Conservation (phyloP, 495 filamentous ascomycete species). For the Parmelia sp. region DNA sequence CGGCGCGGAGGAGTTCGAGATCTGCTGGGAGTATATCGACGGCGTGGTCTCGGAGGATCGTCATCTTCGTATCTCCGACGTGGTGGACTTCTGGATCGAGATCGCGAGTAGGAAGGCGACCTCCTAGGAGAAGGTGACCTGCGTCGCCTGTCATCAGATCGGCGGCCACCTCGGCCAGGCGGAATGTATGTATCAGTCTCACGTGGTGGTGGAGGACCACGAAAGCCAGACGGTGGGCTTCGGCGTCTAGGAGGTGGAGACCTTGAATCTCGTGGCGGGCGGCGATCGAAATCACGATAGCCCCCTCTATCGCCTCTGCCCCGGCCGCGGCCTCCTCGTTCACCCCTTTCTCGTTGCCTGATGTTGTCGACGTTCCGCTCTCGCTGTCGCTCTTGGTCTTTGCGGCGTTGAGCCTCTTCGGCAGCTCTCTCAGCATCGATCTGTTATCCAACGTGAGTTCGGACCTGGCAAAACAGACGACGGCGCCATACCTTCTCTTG, state of each 20-base stretch:
- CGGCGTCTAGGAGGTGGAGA: conserved; percentile 58
- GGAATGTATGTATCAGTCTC: conserved; percentile 56
- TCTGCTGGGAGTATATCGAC: conserved; percentile 36
- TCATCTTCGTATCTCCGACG: conserved; percentile 32
- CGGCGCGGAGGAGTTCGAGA: conserved; percentile 39
- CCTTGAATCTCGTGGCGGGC: conserved; percentile 44
- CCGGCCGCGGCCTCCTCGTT: conserved; percentile 54
- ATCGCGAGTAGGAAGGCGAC: conserved; percentile 36
- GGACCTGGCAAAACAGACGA: conserved; percentile 17
- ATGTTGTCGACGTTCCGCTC: conserved; percentile 58
- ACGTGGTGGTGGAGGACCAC: conserved; percentile 46
- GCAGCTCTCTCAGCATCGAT: conserved; percentile 77
- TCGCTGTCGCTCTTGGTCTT: conserved; percentile 56
- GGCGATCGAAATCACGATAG: conserved; percentile 43
- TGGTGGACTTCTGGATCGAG: conserved; percentile 38
- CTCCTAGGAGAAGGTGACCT: conserved; percentile 34
- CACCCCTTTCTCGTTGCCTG: conserved; percentile 65
- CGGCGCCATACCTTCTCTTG: conserved; percentile 70
- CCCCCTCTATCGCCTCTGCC: conserved; percentile 47
- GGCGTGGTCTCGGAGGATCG: conserved; percentile 28
- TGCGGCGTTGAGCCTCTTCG: conserved; percentile 62
- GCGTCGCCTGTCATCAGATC: conserved; percentile 30
- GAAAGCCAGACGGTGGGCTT: conserved; percentile 41
- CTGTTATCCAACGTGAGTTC: conserved; percentile 40
- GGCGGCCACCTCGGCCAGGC: conserved; percentile 26